Percentiles rank a stretch among this genome's conserved stretches.
These are phyloP conservation scores for Clavaria fumosa DNA, from an alignment of 768 basidiomycete genomes.

Conservation along the genomic window DNA sequence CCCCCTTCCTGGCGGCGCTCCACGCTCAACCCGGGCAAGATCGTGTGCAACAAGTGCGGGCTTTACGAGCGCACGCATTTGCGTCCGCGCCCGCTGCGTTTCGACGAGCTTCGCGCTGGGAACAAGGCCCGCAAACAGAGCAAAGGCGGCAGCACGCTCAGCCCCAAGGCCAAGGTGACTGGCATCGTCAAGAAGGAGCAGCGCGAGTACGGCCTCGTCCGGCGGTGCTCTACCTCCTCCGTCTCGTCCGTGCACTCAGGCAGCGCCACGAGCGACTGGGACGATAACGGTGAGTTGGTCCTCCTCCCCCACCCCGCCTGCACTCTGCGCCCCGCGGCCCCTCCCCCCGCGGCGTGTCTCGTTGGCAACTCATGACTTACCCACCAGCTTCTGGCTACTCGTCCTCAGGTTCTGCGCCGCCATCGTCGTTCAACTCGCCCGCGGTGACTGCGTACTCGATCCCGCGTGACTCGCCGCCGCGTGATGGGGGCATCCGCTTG, in stretches of 20 bases:
- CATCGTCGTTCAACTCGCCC: constrained; percentile 57
- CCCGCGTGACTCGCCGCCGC: constrained; percentile 36
- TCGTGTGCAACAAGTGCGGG: constrained; percentile 90
- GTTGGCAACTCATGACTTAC: constrained; percentile 8
- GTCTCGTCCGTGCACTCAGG: constrained; percentile 37
- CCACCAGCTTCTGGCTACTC: constrained; percentile 35
- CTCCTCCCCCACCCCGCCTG: constrained; percentile 9
- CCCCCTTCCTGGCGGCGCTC: constrained; percentile 80
- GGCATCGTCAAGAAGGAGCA: constrained; percentile 49
- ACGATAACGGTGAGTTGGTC: constrained; percentile 51
- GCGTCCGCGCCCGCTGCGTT: constrained; percentile 67
- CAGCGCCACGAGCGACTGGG: constrained; percentile 63
- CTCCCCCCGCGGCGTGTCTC: too few relatives aligned
- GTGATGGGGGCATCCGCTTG: constrained; percentile 50
- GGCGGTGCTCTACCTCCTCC: constrained; percentile 48
- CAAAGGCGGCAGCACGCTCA: constrained; percentile 21
- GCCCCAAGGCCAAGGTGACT: constrained; percentile 22
- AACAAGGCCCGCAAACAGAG: constrained; percentile 60
- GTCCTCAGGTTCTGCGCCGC: constrained; percentile 40
- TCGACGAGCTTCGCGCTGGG: constrained; percentile 79
- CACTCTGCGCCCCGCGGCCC: constrained; percentile 11
- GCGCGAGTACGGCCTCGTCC: constrained; percentile 31
- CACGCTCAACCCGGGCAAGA: constrained; percentile 82
- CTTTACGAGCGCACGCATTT: constrained; percentile 83
- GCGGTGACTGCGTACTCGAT: constrained; percentile 43